These are phyloP conservation scores for Beauveria caledonica DNA, from an alignment of 2,329 filamentous ascomycete species.

Conservation along the genomic window DNA sequence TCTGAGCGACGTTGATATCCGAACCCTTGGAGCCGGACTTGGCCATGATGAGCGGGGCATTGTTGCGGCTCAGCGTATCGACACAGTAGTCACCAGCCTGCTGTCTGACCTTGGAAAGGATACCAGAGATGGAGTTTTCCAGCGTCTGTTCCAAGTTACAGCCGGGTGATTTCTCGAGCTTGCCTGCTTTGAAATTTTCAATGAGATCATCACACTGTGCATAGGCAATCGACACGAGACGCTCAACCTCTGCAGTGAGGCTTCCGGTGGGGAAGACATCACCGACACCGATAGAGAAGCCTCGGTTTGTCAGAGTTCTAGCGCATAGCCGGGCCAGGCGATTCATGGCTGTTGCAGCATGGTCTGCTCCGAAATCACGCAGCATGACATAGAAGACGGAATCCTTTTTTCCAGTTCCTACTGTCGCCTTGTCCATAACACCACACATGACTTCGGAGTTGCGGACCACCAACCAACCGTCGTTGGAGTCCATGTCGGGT, in stretches of 20 bases:
- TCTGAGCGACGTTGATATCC: slow-evolving; percentile 96
- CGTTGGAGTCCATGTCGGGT: slow-evolving; percentile 73
- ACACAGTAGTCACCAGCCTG: slow-evolving; percentile 89
- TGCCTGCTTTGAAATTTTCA: slow-evolving; percentile 67
- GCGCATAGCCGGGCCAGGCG: slow-evolving; percentile 85
- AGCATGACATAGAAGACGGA: slow-evolving; percentile 96
- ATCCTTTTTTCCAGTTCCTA: slow-evolving; percentile 96
- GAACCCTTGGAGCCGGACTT: slow-evolving; percentile 96
- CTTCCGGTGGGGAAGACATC: slow-evolving; percentile 79
- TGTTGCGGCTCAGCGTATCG: slow-evolving; percentile 79
- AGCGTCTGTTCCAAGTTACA: slow-evolving; percentile 88
- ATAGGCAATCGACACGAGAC: slow-evolving; percentile 71
- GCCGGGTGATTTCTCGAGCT: slow-evolving; percentile 76
- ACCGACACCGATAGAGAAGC: slow-evolving; percentile 92
- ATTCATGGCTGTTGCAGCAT: slow-evolving; percentile 88
- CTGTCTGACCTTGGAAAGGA: slow-evolving; percentile 85
- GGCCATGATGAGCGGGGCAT: slow-evolving; percentile 92
- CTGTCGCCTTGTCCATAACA: slow-evolving; percentile 93
- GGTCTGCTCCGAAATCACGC: slow-evolving; percentile 85
- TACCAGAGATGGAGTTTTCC: slow-evolving; percentile 83
- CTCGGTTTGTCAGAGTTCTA: slow-evolving; percentile 77
- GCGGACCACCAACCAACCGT: slow-evolving; percentile 84
- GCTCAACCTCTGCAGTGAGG: slow-evolving; percentile 64
- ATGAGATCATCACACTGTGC: slow-evolving; percentile 77
- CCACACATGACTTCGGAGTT: slow-evolving; percentile 98